Percentiles rank a stretch among this genome's conserved stretches.
Evolutionary conservation across 306 rosid genomes (phyloP).

Genomic region (Pterocarpus macrocarpus): DNA sequence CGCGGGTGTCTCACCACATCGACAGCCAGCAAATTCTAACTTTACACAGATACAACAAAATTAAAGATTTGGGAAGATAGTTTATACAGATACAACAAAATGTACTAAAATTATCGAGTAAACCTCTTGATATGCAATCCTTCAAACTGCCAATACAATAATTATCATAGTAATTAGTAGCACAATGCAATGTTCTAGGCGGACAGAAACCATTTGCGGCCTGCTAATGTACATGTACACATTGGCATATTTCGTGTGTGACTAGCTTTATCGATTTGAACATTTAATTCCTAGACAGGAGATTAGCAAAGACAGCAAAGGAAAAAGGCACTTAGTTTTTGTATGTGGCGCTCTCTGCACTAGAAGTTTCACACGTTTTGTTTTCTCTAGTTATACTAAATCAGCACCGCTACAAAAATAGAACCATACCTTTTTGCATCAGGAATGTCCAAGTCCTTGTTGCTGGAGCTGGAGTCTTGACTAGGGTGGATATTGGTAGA

Average conservation of each 20-base stretch:
- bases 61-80: background rate
- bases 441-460: constrained; percentile 46
- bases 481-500: constrained; percentile 42
- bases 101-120: background rate
- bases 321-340: background rate
- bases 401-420: background rate
- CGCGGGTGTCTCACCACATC: background rate
- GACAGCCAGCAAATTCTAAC: background rate
- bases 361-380: background rate
- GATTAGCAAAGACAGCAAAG: constrained; percentile 3
- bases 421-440: constrained; percentile 62
- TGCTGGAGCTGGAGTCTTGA: constrained; percentile 46
- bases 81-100: background rate
- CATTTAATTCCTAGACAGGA: background rate
- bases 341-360: background rate
- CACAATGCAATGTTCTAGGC: constrained; percentile 7
- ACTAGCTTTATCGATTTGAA: constrained; percentile 26
- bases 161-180: background rate
- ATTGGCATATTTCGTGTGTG: background rate
- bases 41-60: background rate
- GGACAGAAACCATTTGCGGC: background rate
- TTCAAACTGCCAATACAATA: background rate
- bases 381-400: constrained; percentile 21
- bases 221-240: background rate
- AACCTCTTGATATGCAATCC: background rate